Evolutionary conservation across 169 alveolate species (phyloP).

Genomic region (Plasmodium cynomolgi): DNA sequence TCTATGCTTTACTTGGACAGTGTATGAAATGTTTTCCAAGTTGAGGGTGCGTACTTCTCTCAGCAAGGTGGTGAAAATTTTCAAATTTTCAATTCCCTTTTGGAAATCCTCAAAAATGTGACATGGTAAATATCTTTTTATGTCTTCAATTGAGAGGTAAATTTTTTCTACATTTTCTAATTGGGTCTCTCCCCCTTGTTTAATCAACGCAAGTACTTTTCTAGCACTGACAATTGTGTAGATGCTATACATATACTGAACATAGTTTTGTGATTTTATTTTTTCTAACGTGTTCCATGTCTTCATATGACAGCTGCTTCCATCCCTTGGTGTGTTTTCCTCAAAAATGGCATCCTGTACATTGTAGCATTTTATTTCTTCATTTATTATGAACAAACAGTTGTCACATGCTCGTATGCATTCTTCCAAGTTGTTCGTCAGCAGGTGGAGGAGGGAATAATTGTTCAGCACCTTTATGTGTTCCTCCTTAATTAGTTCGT

Average conservation of each 20-base stretch:
- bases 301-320: not conserved
- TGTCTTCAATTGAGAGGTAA: slow-evolving; percentile 10
- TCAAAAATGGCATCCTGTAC: slow-evolving; percentile 4
- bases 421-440: slow-evolving; percentile 23
- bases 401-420: slow-evolving; percentile 45
- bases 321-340: not conserved
- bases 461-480: slow-evolving; percentile 48
- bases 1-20: not conserved
- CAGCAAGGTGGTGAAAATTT: not conserved
- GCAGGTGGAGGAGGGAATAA: slow-evolving; percentile 20
- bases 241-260: slow-evolving; percentile 48
- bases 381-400: slow-evolving; percentile 33
- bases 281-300: slow-evolving; percentile 35
- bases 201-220: slow-evolving; percentile 40
- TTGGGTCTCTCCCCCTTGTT: not conserved
- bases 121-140: slow-evolving; percentile 11
- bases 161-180: slow-evolving; percentile 11
- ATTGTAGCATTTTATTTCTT: slow-evolving; percentile 48
- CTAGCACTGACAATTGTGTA: slow-evolving; percentile 46
- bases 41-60: not conserved
- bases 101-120: slow-evolving; percentile 21
- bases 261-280: slow-evolving; percentile 40
- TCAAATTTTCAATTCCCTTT: slow-evolving; percentile 1
- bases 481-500: slow-evolving; percentile 33
- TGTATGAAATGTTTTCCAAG: not conserved